phyloP scores from a whole-genome alignment of 148 eudicot genomes.

The Camellia granthamiana region DNA sequence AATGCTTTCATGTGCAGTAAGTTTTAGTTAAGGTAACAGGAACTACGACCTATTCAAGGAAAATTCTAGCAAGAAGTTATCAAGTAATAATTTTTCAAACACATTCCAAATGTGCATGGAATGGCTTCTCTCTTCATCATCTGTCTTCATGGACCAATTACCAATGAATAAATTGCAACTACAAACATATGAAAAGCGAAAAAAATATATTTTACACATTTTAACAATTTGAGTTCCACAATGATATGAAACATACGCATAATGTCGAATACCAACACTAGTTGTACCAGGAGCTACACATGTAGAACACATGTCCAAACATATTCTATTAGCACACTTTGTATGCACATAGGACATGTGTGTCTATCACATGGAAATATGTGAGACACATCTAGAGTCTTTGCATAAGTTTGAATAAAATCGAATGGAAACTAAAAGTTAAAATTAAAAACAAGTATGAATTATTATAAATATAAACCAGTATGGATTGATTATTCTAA shows the following conservation, averaged over 20 bases:
- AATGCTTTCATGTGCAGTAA: constrained; percentile 55
- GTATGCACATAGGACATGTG: background rate
- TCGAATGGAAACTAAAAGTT: background rate
- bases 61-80: constrained; percentile 4
- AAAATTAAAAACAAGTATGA: background rate
- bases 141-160: background rate
- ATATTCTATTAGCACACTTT: too few species aligned
- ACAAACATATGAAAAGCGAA: constrained; percentile 1
- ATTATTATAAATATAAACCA: background rate
- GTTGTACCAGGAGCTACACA: background rate
- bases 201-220: background rate
- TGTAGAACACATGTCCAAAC: background rate
- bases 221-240: background rate
- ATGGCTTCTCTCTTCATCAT: background rate
- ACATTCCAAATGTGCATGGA: background rate
- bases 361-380: background rate
- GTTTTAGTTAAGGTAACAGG: constrained; percentile 36
- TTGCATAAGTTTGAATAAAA: background rate
- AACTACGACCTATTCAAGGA: constrained; percentile 10
- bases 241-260: background rate
- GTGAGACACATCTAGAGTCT: background rate
- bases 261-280: background rate
- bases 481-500: background rate
- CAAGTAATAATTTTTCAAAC: background rate
- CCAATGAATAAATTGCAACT: background rate